A percentile compares a stretch with the other conserved stretches of the same genome.
These are phyloP conservation scores for Sporothrix inflata DNA, from an alignment of 2,329 filamentous ascomycete genomes.

Conservation along the genomic window DNA sequence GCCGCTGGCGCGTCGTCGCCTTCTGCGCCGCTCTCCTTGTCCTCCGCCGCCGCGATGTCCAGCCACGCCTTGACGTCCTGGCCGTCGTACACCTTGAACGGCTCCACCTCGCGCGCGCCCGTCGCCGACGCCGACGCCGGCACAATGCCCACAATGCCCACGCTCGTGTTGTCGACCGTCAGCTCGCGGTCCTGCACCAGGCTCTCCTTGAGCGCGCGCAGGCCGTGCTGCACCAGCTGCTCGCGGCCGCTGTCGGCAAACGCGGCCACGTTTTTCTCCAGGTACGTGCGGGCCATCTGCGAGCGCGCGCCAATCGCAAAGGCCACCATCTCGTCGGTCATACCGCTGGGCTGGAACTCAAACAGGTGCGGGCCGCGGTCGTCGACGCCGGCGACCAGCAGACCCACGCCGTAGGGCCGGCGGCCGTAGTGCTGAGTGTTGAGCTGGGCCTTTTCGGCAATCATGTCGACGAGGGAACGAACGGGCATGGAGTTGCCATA, in stretches of 20 bases:
- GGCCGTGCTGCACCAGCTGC: constrained; percentile 86
- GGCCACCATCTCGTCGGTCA: constrained; percentile 96
- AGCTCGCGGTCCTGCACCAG: constrained; percentile 96
- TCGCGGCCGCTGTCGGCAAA: constrained; percentile 79
- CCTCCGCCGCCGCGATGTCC: constrained; percentile 73
- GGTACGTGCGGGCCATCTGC: constrained; percentile 97
- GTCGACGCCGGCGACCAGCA: constrained; percentile 91
- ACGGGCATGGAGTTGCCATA: constrained; percentile 93
- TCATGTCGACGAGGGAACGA: constrained; percentile 84
- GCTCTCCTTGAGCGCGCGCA: constrained; percentile 91
- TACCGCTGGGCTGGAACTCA: constrained; percentile 94
- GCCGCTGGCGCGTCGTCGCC: constrained; percentile 46
- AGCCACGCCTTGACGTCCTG: constrained; percentile 84
- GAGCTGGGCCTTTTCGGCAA: constrained; percentile 93
- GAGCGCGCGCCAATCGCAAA: constrained; percentile 94
- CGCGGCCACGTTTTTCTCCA: constrained; percentile 86
- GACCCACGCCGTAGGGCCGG: constrained; percentile 91
- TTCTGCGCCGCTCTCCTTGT: constrained; percentile 53
- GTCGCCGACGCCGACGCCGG: constrained; percentile 58
- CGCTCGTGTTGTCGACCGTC: constrained; percentile 93
- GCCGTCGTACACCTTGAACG: constrained; percentile 89
- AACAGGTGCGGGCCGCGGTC: constrained; percentile 93
- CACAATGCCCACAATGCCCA: constrained; percentile 75
- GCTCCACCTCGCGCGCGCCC: constrained; percentile 65
- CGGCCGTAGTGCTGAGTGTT: constrained; percentile 98